Evolutionary conservation across 2,329 filamentous ascomycete genomes (phyloP), one percentile per base, ranked within the genome.

Genomic region (Sporothrix brasiliensis): DNA sequence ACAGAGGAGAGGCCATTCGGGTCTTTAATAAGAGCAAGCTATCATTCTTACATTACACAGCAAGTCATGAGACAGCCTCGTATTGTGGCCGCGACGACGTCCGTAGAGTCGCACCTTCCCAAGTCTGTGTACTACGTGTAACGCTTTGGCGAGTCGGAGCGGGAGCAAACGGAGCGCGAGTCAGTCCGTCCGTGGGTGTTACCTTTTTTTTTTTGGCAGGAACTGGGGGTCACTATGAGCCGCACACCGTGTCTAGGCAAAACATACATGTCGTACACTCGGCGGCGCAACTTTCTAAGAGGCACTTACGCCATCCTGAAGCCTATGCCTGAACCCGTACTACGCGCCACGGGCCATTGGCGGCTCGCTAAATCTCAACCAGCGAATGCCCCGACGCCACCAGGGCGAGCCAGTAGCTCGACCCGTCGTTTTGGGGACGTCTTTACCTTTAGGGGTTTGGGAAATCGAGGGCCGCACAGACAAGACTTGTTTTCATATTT

Each of bases 331-430:
- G 47, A 10, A 39, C 10, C 27, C 24, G 47, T 66, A 47, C 63
- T 16, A 66, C 49, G 10, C 63, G 27, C 63, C 47, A 66, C 49
- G 41, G 16, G 44, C 61, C 61, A 66, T 24, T 47, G 60, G 49
- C 60, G 14, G 60, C 41, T 65, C 21, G 41, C 41, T 50, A 50
- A 39, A 14, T 66, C 44, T 47, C 21, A 66, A 34, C 34, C 34
- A 34, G 34, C 34, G 34, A 66, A 21, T 24, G 21, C 39, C 39
- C 39, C 39, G 34, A 44, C 58, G 39, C 47, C 11, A 10, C n/a
- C 58, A 44, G 39, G 39, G 10, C 58, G 44, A 44, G 56, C 58
- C 58, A 63, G 39, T 39, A 39, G 10, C 27, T 54, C 9, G 13
- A 30, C 24, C 24, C 34, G 16, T 21, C 39, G 27, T 27, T 61